Evolutionary conservation across 192 early-diverging fungal genomes (phyloP).

Genomic region (Coemansia sp.): DNA sequence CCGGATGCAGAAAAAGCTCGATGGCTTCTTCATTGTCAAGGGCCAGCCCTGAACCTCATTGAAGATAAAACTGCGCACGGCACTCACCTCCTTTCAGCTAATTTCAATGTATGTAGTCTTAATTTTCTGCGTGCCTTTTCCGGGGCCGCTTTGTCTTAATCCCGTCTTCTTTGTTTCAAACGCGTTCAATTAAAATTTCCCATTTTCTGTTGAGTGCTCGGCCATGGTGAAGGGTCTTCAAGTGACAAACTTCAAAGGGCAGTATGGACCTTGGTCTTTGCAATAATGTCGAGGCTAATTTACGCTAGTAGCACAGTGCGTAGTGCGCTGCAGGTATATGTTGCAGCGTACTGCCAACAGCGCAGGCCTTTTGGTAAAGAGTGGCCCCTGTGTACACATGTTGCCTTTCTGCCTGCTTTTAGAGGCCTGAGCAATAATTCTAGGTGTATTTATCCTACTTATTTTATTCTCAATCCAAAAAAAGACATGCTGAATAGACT

Average conservation of each 20-base stretch:
- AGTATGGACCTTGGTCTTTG: neutral
- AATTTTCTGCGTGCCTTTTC: neutral
- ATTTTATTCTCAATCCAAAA: neutral
- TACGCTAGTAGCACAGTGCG: neutral
- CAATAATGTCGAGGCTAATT: constrained; percentile 12
- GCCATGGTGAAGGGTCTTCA: neutral
- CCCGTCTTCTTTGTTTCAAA: constrained; percentile 8
- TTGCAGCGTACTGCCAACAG: neutral
- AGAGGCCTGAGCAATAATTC: neutral
- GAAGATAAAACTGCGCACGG: neutral
- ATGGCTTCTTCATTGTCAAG: constrained; percentile 35
- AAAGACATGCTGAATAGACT: neutral
- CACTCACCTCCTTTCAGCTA: neutral
- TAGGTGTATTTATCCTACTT: neutral
- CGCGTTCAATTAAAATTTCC: neutral
- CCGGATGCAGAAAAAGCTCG: constrained; percentile 25
- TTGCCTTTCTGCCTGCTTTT: neutral
- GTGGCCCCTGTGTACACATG: neutral
- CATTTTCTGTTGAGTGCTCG: neutral
- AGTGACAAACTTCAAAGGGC: neutral
- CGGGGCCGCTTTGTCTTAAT: neutral
- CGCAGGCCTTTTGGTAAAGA: neutral
- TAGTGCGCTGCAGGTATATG: neutral
- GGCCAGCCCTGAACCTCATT: neutral
- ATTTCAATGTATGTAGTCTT: neutral